Evolutionary conservation across 1,284 basidiomycete species (phyloP).

Genomic region (Trichosporon ovoides): DNA sequence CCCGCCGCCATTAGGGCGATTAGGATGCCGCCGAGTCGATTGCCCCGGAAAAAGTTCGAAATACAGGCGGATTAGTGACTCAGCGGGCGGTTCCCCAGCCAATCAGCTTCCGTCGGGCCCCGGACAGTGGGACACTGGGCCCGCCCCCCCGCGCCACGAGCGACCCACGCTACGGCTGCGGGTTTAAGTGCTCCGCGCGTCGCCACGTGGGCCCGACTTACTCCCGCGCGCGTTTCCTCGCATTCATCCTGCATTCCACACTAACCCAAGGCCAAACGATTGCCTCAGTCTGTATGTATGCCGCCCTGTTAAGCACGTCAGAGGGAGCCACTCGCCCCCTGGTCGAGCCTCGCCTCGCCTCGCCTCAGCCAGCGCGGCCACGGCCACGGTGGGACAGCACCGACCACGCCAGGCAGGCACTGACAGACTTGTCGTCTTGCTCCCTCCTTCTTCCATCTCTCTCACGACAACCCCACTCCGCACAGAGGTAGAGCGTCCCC

Average conservation of each 20-base stretch:
- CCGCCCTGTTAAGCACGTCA: background rate
- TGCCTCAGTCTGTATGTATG: background rate
- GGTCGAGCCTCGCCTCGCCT: background rate
- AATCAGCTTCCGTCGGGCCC: slow-evolving; percentile 1
- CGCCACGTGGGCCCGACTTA: too few species aligned
- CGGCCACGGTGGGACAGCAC: background rate
- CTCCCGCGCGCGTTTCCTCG: too few species aligned
- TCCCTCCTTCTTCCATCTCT: slow-evolving; percentile 4
- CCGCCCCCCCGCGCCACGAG: slow-evolving; percentile 2
- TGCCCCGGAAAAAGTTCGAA: slow-evolving; percentile 2
- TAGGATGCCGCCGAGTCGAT: background rate
- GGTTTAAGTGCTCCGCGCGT: background rate
- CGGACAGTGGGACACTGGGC: background rate
- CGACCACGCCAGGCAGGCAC: background rate
- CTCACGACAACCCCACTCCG: background rate
- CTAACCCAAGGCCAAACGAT: too few species aligned
- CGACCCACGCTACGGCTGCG: background rate
- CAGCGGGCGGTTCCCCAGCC: background rate
- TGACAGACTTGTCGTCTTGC: slow-evolving; percentile 2
- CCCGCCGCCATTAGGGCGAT: background rate
- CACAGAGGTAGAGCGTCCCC: background rate
- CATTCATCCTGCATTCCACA: too few species aligned
- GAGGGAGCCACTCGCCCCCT: background rate
- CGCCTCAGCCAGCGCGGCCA: slow-evolving; percentile 2
- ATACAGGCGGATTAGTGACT: slow-evolving; percentile 1